Conservation (phyloP, 2,329 filamentous ascomycete species). For the Pseudogymnoascus pannorum region DNA sequence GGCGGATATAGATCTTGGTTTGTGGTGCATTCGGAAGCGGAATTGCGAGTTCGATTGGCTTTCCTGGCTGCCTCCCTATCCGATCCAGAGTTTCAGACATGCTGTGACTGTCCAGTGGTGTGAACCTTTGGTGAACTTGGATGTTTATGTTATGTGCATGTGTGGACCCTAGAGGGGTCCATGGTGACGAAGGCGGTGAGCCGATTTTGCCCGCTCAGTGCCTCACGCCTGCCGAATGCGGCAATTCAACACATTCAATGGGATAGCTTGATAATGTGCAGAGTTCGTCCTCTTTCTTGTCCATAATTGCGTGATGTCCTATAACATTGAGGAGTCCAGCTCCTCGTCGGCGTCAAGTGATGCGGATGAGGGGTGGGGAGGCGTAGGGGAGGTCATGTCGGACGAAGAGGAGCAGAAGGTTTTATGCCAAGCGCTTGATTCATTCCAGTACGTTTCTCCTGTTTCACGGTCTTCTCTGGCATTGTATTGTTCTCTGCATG, state of each 20-base stretch:
- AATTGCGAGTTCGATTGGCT: conserved; percentile 44
- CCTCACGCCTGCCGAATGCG: background rate
- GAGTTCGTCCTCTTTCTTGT: background rate
- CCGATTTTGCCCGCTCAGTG: background rate
- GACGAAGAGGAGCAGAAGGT: conserved; percentile 78
- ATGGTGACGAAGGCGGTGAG: conserved; percentile 2
- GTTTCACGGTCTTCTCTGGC: background rate
- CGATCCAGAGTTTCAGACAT: background rate
- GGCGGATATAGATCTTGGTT: conserved; percentile 52
- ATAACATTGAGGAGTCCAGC: conserved; percentile 5
- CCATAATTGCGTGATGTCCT: background rate
- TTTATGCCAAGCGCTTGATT: conserved; percentile 76
- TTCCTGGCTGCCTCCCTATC: background rate
- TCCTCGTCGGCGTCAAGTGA: background rate
- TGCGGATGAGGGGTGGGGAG: conserved; percentile 5
- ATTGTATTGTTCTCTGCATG: background rate
- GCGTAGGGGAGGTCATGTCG: conserved; percentile 32
- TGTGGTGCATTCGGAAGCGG: conserved; percentile 53
- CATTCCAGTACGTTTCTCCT: conserved; percentile 64
- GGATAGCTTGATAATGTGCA: conserved; percentile 1
- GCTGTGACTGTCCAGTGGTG: background rate
- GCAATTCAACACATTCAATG: conserved; percentile 1
- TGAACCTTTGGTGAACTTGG: background rate
- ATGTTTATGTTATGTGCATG: background rate
- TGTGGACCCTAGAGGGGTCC: conserved; percentile 4